Base-by-base conservation (phyloP, 352 stramenopile species). In the Globisporangium yorkense region DNA sequence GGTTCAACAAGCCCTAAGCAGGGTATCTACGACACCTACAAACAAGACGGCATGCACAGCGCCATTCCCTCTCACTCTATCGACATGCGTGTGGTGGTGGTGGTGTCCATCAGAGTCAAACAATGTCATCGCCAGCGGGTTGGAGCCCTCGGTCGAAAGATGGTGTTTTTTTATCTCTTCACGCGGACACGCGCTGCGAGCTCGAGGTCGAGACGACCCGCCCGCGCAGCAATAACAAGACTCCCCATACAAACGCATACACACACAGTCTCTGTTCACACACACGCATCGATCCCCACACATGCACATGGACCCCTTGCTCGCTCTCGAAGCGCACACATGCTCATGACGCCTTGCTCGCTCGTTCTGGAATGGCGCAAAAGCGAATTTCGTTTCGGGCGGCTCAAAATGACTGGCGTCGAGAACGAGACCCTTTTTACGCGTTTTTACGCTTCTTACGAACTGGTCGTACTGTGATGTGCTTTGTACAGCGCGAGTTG, bases 121-220 rank as follows among this genome's bases (percentile, higher is more conserved):
- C 60, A 67, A 67, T 50, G 45, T 74, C 66, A 50, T 70, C 66
- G 68, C 63, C 66, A 70, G 46, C 43, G 63, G 62, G 51, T 74
- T 70, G 66, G 63, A 74, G 66, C 56, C 63, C 66, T 74, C 66
- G 68, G 66, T 74, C 63, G 66, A 74, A 74, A 74, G 66, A 74
- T 74, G 66, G 66, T 74, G 62, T 70, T 72, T 46, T 70, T 70
- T 74, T 63, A 46, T 70, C 62, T 62, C 66, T 51, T 74, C 66
- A 70, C 58, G 20, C 52, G 66, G 66, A 68, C 66, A 53, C 51
- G 24, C 24, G 24, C 24, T 27, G 24, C 24, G 24, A 27, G 24
- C 24, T 27, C 24, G 24, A 27, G 24, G 24, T 27, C 16, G 18
- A 46, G 15, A 16, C 41, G 21, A 16, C 41, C 9, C 16, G 41